Base-by-base conservation (phyloP, 2,329 filamentous ascomycete species). In the Beauveria australis region DNA sequence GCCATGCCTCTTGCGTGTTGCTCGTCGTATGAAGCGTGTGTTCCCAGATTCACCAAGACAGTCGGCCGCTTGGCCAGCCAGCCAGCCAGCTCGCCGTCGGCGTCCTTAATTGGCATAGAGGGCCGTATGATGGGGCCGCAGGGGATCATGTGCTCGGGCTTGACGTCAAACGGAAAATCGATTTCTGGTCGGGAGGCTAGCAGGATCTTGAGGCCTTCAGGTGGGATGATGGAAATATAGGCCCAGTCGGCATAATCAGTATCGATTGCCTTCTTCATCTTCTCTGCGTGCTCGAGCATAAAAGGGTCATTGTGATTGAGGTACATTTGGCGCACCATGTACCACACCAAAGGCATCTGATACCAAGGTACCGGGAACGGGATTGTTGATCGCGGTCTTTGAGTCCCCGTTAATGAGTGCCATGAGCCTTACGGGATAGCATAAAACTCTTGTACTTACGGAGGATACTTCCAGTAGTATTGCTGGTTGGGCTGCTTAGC, bases 11-110 rank as follows among this genome's bases (percentile, higher is more conserved):
- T 43, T 12, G 70, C 71, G 16, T 65, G 62, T 1, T 62, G 46
- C 55, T 68, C 61, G 30, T 61, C 61, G 49, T 67, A 69, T 4
- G 64, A 63, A 26, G 73, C 67, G 5, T 73, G 68, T 3, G 76
- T 80, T 0, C 80, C 79, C 0, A 82, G 70, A 58, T 79, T 81
- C 9, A 82, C 72, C 14, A 82, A 69, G 0, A 81, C 67, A 0
- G 79, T 81, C 2, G 77, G 76, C 0, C 66, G 68, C 10, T 66
- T 64, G 1, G 68, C 67, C 14, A 82, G 63, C 79, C 79, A 82
- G 0, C 51, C 40, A 1, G 72, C 70, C 30, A 82, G 66, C 44
- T 76, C 73, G 0, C 74, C 68, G 47, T 82, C 79, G 2, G 73
- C 68, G 18, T 74, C 68, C n/a, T 66, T 60, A 0, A 78, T 70